Evolutionary conservation across 2,329 filamentous ascomycete species (phyloP).

Genomic region (Leptoxyphium fumago): DNA sequence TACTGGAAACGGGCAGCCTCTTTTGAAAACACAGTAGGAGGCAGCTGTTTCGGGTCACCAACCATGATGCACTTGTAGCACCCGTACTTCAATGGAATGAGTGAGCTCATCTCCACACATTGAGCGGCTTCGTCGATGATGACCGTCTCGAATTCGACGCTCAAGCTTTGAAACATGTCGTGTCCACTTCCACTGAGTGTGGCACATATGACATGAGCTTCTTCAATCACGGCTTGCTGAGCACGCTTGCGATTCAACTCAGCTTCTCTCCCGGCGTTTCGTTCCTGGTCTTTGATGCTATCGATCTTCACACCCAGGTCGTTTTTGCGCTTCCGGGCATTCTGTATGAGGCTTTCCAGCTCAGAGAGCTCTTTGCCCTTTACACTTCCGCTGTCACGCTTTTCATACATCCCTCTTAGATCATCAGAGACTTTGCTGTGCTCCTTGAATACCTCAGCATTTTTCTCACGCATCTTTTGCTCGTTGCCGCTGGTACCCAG

Average conservation of each 20-base stretch:
- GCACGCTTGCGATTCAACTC: conserved; percentile 73
- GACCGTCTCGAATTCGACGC: conserved; percentile 95
- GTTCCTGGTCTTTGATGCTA: conserved; percentile 70
- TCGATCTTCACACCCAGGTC: conserved; percentile 74
- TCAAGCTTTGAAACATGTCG: conserved; percentile 89
- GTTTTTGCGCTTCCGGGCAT: conserved; percentile 60
- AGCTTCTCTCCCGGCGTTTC: conserved; percentile 64
- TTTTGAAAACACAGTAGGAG: conserved; percentile 87
- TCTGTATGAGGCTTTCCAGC: conserved; percentile 63
- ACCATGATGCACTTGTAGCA: conserved; percentile 94
- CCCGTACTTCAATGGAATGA: conserved; percentile 95
- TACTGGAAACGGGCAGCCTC: conserved; percentile 87
- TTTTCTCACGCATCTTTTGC: conserved; percentile 33
- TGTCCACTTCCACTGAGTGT: conserved; percentile 92
- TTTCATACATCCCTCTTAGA: conserved; percentile 54
- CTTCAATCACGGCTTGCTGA: conserved; percentile 82
- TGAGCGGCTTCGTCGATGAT: conserved; percentile 97
- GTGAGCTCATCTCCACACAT: conserved; percentile 89
- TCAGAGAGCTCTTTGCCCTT: conserved; percentile 39
- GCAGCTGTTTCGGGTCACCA: conserved; percentile 92
- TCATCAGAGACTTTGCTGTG: conserved; percentile 48
- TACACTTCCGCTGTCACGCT: conserved; percentile 44
- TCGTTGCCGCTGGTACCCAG: conserved; percentile 33
- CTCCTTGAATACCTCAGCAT: conserved; percentile 54
- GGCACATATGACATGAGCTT: conserved; percentile 83